A percentile compares a stretch with the other conserved stretches of the same genome.
Evolutionary conservation across 2,329 filamentous ascomycete genomes (phyloP).

Genomic region (Endothia cerciana): DNA sequence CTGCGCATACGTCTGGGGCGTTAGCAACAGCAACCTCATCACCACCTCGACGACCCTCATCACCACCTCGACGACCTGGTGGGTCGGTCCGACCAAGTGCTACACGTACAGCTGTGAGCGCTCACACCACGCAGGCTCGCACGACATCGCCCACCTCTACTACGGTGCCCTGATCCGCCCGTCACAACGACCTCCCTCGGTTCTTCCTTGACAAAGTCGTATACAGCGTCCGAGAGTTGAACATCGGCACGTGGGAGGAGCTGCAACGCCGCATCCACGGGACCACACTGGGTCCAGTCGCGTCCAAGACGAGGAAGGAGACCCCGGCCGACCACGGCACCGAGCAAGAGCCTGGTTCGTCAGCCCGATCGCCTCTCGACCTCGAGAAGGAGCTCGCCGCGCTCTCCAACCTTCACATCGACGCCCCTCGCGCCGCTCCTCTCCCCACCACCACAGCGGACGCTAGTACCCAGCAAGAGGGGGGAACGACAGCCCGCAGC

Average conservation of each 20-base stretch:
- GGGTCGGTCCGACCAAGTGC: background rate
- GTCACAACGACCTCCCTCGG: background rate
- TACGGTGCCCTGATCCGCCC: background rate
- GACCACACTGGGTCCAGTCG: background rate
- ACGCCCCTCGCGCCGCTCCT: background rate
- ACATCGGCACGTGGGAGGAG: slow-evolving; percentile 4
- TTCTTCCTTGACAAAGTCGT: background rate
- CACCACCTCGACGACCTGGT: background rate
- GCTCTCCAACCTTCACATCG: background rate
- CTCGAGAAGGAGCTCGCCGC: background rate
- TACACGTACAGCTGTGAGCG: slow-evolving; percentile 5
- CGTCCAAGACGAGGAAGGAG: background rate
- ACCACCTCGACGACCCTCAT: background rate
- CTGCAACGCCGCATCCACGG: slow-evolving; percentile 3
- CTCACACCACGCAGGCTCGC: background rate
- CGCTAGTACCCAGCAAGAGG: background rate
- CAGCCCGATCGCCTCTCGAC: background rate
- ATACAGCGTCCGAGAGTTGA: background rate
- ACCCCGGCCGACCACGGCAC: background rate
- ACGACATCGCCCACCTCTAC: slow-evolving; percentile 10
- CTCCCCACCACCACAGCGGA: background rate
- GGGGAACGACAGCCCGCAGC: background rate
- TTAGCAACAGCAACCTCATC: background rate
- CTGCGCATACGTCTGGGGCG: background rate
- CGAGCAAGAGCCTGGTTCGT: background rate